A percentile compares a stretch with the other conserved stretches of the same genome.
phyloP scores from a whole-genome alignment of 1,139 yeast genomes.

The Pichia sp. region DNA sequence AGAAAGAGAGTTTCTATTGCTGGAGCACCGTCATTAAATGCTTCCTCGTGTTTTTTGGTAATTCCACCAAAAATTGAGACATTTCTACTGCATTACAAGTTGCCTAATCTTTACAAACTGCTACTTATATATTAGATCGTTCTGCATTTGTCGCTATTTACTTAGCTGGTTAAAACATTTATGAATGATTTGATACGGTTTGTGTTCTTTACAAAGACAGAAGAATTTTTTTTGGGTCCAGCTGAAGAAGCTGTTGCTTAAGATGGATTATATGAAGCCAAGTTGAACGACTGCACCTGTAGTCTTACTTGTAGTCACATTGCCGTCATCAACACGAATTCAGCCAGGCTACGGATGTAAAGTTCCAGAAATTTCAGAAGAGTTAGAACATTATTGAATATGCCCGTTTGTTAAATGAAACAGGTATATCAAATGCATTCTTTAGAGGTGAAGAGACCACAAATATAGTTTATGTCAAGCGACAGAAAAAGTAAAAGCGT shows the following conservation, averaged over 20 bases:
- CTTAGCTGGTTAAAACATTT: conserved; percentile 76
- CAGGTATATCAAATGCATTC: conserved; percentile 25
- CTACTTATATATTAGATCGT: conserved; percentile 42
- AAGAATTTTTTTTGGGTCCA: conserved; percentile 66
- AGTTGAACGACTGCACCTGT: conserved; percentile 74
- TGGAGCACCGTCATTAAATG: conserved; percentile 8
- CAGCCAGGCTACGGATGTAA: conserved; percentile 42
- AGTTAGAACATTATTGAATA: conserved; percentile 43
- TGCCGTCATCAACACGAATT: conserved; percentile 42
- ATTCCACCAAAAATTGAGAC: conserved; percentile 68
- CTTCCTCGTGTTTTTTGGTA: conserved; percentile 58
- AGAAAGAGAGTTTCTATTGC: conserved; percentile 52
- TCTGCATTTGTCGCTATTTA: conserved; percentile 69
- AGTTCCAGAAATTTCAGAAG: conserved; percentile 33
- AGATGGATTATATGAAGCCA: conserved; percentile 64
- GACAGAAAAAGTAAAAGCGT: conserved; percentile 33
- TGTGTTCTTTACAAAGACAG: conserved; percentile 67
- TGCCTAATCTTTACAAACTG: conserved; percentile 10
- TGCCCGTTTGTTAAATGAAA: conserved; percentile 25
- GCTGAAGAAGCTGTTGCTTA: conserved; percentile 50
- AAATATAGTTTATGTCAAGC: conserved; percentile 28
- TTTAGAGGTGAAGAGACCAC: conserved; percentile 30
- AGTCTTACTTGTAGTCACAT: conserved; percentile 39
- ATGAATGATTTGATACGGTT: conserved; percentile 68
- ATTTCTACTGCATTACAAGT: conserved; percentile 51